These are phyloP conservation scores for Stenocarpella maydis DNA, from an alignment of 2,329 filamentous ascomycete genomes.

Conservation along the genomic window DNA sequence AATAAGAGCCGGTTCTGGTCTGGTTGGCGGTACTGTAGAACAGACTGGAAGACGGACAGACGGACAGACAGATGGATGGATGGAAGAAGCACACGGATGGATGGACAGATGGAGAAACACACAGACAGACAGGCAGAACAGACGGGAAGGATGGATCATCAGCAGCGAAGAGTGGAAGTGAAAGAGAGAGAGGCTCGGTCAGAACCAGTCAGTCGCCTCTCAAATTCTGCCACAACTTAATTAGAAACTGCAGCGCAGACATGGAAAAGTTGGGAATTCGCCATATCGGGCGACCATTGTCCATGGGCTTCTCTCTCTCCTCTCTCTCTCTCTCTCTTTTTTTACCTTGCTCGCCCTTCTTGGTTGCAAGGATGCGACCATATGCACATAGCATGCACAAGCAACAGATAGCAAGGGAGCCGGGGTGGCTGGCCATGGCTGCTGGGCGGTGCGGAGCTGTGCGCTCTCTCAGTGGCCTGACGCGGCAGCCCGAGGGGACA, in stretches of 20 bases:
- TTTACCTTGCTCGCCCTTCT: no score
- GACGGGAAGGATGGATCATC: no score
- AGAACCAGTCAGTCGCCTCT: no score
- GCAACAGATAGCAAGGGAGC: constrained; percentile 12
- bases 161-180: background rate
- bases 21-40: background rate
- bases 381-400: background rate
- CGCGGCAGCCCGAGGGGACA: background rate
- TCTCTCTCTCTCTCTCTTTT: background rate
- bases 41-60: background rate
- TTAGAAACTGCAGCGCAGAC: background rate
- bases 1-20: background rate
- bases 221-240: no score
- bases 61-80: background rate
- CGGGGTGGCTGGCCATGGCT: background rate
- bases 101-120: no score
- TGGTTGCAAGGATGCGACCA: constrained; percentile 9
- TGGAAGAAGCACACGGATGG: no score
- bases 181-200: background rate
- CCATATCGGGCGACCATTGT: constrained; percentile 18
- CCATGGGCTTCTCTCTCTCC: background rate
- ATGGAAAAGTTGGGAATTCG: constrained; percentile 28
- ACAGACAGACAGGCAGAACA: no score
- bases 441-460: constrained; percentile 6
- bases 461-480: constrained; percentile 7